These are phyloP conservation scores for Penicillium nordicum DNA, from an alignment of 2,329 filamentous ascomycete genomes.

Conservation along the genomic window DNA sequence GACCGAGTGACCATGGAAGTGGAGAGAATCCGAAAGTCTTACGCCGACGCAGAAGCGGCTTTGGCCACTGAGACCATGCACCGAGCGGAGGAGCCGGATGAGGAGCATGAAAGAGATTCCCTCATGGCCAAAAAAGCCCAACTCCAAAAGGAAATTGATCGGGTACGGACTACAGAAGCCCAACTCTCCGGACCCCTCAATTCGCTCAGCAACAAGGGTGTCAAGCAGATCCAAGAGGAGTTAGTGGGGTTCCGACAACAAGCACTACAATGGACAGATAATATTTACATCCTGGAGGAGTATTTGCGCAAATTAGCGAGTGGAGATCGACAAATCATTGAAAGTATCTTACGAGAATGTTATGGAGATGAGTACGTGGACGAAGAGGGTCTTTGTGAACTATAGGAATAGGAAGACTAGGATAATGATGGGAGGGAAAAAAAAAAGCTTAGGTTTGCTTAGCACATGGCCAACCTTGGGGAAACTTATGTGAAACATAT, in stretches of 20 bases:
- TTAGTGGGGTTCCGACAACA: constrained; percentile 30
- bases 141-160: constrained; percentile 31
- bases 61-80: constrained; percentile 37
- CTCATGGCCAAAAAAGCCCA: constrained; percentile 22
- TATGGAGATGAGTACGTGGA: constrained; percentile 58
- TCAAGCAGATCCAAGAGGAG: constrained; percentile 33
- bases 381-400: constrained; percentile 49
- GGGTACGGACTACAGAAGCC: constrained; percentile 37
- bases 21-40: constrained; percentile 27
- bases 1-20: constrained; percentile 28
- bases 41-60: constrained; percentile 34
- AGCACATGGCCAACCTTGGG: constrained; percentile 1
- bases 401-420: constrained; percentile 10
- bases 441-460: constrained; percentile 13
- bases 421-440: neutral
- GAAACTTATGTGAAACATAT: constrained; percentile 1
- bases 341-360: constrained; percentile 43
- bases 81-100: constrained; percentile 26
- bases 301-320: constrained; percentile 39
- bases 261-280: constrained; percentile 44
- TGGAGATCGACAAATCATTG: constrained; percentile 45
- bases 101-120: constrained; percentile 20
- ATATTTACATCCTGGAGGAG: constrained; percentile 44
- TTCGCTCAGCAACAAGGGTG: constrained; percentile 33
- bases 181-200: constrained; percentile 20